Conservation (phyloP, 768 basidiomycete species). For the Rhizopogon vinicolor region DNA sequence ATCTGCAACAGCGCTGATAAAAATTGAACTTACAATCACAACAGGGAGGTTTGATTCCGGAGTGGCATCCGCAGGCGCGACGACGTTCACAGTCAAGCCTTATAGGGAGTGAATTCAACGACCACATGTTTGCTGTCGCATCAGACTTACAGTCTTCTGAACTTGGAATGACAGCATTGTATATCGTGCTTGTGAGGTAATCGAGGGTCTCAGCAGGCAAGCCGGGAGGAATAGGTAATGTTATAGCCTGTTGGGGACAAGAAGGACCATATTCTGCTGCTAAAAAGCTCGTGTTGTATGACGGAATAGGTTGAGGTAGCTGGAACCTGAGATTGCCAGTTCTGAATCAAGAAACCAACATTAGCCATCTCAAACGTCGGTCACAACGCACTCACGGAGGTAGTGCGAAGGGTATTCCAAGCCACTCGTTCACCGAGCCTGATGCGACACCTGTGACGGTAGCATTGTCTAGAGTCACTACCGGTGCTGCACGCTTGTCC, state of each 20-base stretch:
- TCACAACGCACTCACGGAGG: conserved; percentile 27
- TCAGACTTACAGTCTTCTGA: conserved; percentile 42
- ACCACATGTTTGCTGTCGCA: not conserved
- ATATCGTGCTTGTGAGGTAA: conserved; percentile 24
- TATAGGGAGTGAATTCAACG: not conserved
- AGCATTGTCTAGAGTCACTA: conserved; percentile 23
- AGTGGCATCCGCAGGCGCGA: conserved; percentile 38
- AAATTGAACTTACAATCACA: conserved; percentile 37
- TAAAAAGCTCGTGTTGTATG: conserved; percentile 26
- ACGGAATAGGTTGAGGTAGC: conserved; percentile 23
- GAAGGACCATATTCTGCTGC: conserved; percentile 32
- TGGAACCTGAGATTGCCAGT: conserved; percentile 31
- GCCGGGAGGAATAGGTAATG: conserved; percentile 8
- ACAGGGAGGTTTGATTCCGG: conserved; percentile 46
- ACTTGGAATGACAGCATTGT: conserved; percentile 24
- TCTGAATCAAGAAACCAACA: conserved; percentile 10
- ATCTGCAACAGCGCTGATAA: not conserved
- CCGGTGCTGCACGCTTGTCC: conserved; percentile 8
- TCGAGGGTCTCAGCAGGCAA: conserved; percentile 14
- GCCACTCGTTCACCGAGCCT: conserved; percentile 24
- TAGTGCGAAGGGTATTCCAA: conserved; percentile 38
- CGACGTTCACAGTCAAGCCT: conserved; percentile 51
- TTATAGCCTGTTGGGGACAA: conserved; percentile 31
- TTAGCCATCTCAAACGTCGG: not conserved
- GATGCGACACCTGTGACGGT: conserved; percentile 21